Evolutionary conservation across 345 rosid species (phyloP).

Genomic region (Hevea brasiliensis): DNA sequence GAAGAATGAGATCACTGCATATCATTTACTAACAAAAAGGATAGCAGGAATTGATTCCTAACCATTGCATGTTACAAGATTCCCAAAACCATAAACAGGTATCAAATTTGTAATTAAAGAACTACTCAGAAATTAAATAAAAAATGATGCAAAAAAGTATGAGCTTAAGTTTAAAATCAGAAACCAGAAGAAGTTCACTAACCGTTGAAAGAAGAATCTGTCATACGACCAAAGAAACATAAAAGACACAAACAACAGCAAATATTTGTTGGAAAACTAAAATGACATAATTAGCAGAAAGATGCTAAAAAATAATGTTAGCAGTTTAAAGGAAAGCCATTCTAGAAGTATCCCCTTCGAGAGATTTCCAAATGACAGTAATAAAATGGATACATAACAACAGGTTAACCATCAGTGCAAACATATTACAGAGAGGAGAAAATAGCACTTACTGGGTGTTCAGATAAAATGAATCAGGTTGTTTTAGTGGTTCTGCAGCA

Average conservation of each 20-base stretch:
- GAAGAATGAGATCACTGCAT: neutral
- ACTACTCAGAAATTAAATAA: neutral
- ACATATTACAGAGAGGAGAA: neutral
- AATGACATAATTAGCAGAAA: neutral
- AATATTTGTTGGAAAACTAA: neutral
- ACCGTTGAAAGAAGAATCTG: constrained; percentile 13
- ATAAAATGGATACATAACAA: neutral
- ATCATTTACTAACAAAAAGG: neutral
- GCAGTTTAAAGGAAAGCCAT: neutral
- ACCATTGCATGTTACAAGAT: neutral
- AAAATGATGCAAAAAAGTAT: neutral
- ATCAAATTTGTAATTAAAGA: neutral
- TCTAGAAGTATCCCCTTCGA: neutral
- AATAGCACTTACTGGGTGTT: constrained; percentile 10
- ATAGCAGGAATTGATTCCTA: neutral
- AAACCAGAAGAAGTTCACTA: neutral
- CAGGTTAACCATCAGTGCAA: neutral
- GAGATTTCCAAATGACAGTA: neutral
- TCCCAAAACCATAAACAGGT: neutral
- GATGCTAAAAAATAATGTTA: neutral
- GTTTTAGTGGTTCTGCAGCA: constrained; percentile 10
- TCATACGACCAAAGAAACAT: neutral
- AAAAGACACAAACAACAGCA: neutral
- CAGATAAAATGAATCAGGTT: neutral
- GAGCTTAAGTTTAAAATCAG: neutral